Conservation (phyloP, 768 basidiomycete genomes). For the Chlorophyllum brunneum region DNA sequence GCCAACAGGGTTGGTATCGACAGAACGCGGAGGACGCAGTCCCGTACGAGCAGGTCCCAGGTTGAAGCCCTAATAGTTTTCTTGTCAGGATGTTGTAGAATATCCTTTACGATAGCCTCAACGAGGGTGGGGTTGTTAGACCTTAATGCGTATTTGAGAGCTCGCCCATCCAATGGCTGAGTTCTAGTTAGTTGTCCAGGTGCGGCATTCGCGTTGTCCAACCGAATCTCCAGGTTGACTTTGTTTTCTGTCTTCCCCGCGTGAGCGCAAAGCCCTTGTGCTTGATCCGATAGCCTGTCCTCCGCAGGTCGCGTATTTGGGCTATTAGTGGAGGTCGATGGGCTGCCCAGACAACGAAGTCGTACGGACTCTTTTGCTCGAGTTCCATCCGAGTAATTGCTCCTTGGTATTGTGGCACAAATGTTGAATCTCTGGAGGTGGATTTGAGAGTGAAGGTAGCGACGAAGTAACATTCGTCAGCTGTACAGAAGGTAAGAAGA, state of each 20-base stretch:
- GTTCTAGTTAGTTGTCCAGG: background rate
- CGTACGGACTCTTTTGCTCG: background rate
- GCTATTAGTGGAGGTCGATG: background rate
- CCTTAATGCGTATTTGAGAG: background rate
- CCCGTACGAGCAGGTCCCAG: background rate
- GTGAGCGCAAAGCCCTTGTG: no score
- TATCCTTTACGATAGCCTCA: background rate
- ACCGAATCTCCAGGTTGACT: background rate
- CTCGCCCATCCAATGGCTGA: background rate
- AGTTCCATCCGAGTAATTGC: conserved; percentile 16
- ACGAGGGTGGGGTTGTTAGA: background rate
- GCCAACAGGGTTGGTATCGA: background rate
- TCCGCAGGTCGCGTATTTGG: background rate
- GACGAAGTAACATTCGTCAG: conserved; percentile 79
- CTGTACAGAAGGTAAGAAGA: conserved; percentile 20
- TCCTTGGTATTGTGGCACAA: conserved; percentile 15
- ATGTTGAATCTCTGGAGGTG: conserved; percentile 29
- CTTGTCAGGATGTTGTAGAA: background rate
- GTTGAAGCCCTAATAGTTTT: background rate
- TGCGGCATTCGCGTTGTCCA: background rate
- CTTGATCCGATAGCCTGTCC: background rate
- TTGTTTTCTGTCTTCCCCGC: background rate
- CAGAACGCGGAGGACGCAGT: conserved; percentile 3
- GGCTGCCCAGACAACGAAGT: background rate
- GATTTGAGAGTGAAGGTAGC: conserved; percentile 49